Percentiles rank a stretch among this genome's conserved stretches.
phyloP scores from a whole-genome alignment of 2,329 filamentous ascomycete species.

The Zarea fungicola region DNA sequence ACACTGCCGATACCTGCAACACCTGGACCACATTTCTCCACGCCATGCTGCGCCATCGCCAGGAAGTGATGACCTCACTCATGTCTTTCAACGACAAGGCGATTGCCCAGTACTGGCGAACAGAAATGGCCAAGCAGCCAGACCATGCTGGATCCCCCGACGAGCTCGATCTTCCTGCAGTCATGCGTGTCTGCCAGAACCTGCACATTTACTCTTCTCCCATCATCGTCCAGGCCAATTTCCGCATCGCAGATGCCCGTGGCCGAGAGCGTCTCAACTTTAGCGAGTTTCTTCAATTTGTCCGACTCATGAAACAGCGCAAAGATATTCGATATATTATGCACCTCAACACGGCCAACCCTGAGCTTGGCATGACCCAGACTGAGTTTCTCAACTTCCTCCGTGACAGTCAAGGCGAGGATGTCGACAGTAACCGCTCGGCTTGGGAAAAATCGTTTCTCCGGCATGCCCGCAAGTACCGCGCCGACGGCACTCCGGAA shows the following conservation, averaged over 20 bases:
- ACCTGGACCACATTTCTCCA: constrained; percentile 83
- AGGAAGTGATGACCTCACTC: constrained; percentile 84
- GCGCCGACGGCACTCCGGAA: constrained; percentile 42
- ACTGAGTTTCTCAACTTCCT: constrained; percentile 74
- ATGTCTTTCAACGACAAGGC: constrained; percentile 81
- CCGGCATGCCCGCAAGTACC: constrained; percentile 59
- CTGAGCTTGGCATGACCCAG: constrained; percentile 61
- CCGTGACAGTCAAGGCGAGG: constrained; percentile 65
- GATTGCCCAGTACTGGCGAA: constrained; percentile 78
- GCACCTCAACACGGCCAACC: constrained; percentile 52
- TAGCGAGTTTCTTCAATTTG: constrained; percentile 75
- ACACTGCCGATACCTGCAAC: constrained; percentile 63
- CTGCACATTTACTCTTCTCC: constrained; percentile 88
- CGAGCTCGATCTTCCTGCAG: constrained; percentile 69
- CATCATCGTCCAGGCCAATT: constrained; percentile 66
- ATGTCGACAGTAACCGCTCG: constrained; percentile 59
- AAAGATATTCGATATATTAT: constrained; percentile 76
- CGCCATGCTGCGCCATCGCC: constrained; percentile 76
- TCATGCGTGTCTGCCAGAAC: constrained; percentile 79
- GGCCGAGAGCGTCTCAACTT: constrained; percentile 66
- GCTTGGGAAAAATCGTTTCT: constrained; percentile 70
- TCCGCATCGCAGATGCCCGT: constrained; percentile 65
- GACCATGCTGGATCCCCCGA: constrained; percentile 55
- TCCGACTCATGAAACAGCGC: constrained; percentile 75
- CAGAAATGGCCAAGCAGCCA: constrained; percentile 70